Evolutionary conservation across 148 eudicot genomes (phyloP), one percentile per base, ranked within the genome.

Genomic region (Amaranthus palmeri): DNA sequence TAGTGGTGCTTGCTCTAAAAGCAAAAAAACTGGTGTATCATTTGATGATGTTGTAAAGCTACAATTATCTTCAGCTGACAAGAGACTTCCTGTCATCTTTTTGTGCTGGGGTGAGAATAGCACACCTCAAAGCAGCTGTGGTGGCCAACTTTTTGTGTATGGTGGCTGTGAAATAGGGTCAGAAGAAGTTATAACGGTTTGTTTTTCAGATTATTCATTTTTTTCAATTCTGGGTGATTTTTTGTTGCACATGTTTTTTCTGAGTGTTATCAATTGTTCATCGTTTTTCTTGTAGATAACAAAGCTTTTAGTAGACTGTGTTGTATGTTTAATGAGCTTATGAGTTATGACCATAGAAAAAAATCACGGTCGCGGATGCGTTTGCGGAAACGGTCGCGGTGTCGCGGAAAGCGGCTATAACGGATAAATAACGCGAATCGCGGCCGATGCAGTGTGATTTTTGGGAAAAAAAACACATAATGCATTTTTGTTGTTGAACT

Each of bases 91-190:
- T 79, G 85, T 89, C 57, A 83, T 89, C 79, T 79, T 79, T 75
- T 54, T 89, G 53, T 87, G 81, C 58, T 89, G 95, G 91, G 77
- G 79, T 65, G 82, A 78, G 65, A 82, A 72, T 77, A 87, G 73
- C 65, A 72, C 71, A 74, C 79, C 89, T 64, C 77, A 78, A 57
- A 81, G 63, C 72, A 83, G 73, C 78, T 60, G 69, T 65, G 85
- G 85, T 73, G 89, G 95, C 58, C 86, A 85, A 77, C 88, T 89
- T 74, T 84, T 87, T 58, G 80, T 89, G 56, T 89, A 89, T 82
- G 95, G 95, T 54, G 95, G 95, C 70, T 82, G 83, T 84, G 95
- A 87, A 79, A 82, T 87, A 65, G 95, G 91, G 70, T 82, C 88
- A 74, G 91, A 86, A 79, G 95, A 89, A 89, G 91, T 87, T 77